These are phyloP conservation scores for Macrotyloma uniflorum DNA, from an alignment of 306 rosid species.

Conservation along the genomic window DNA sequence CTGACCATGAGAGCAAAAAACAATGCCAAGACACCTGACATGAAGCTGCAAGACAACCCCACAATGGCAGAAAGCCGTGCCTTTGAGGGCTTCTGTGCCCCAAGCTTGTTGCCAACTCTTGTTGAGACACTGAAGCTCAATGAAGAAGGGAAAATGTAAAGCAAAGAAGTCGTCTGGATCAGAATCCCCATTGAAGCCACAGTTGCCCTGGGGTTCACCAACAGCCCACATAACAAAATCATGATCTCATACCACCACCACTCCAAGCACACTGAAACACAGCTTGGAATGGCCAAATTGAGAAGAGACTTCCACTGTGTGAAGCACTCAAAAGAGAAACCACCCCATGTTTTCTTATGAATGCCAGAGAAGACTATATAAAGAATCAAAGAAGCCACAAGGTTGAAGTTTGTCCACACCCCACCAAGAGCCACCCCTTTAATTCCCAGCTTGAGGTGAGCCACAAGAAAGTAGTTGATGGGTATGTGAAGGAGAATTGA, in stretches of 20 bases:
- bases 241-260: conserved; percentile 99
- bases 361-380: conserved; percentile 60
- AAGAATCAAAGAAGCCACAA: conserved; percentile 60
- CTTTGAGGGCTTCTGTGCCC: conserved; percentile 67
- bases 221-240: conserved; percentile 78
- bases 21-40: conserved; percentile 64
- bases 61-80: conserved; percentile 76
- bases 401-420: conserved; percentile 75
- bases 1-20: conserved; percentile 66
- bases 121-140: conserved; percentile 89
- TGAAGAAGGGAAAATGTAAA: conserved; percentile 88
- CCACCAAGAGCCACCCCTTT: conserved; percentile 82
- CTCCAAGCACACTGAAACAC: conserved; percentile 88
- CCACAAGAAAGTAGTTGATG: conserved; percentile 66
- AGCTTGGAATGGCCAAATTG: conserved; percentile 78
- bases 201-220: conserved; percentile 65
- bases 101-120: conserved; percentile 81
- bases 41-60: conserved; percentile 69
- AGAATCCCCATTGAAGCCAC: conserved; percentile 95
- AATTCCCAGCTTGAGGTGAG: conserved; percentile 60
- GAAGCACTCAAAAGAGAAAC: conserved; percentile 63
- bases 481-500: conserved; percentile 81
- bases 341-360: conserved; percentile 71
- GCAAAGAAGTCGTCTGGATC: conserved; percentile 83
- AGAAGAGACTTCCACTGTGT: conserved; percentile 64